These are phyloP conservation scores for Colletotrichum tofieldiae DNA, from an alignment of 2,329 filamentous ascomycete species.

Conservation along the genomic window DNA sequence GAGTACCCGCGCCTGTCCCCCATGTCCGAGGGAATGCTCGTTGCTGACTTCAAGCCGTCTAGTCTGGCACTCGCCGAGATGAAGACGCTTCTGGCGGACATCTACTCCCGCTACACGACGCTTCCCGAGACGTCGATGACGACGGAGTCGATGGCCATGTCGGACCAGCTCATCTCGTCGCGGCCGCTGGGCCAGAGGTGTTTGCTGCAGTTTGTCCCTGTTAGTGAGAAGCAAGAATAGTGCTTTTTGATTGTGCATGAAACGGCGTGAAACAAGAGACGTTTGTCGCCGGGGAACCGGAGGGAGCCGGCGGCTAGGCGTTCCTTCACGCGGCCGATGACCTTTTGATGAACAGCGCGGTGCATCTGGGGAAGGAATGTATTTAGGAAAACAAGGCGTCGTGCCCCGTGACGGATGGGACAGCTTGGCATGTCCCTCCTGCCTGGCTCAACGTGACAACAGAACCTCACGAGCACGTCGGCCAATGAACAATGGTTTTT, in stretches of 20 bases:
- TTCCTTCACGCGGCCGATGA: neutral
- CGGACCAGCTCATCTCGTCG: constrained; percentile 78
- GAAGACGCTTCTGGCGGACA: constrained; percentile 74
- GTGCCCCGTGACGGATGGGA: constrained; percentile 5
- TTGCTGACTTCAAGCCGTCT: constrained; percentile 49
- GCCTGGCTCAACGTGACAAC: neutral
- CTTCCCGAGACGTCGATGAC: constrained; percentile 69
- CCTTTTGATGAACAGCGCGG: neutral
- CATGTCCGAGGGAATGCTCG: neutral
- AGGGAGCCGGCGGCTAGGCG: neutral
- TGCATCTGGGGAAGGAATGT: neutral
- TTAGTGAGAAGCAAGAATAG: constrained; percentile 39
- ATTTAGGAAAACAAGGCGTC: no score
- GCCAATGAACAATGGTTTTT: neutral
- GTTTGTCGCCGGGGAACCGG: neutral
- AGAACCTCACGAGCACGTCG: neutral
- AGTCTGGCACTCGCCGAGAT: constrained; percentile 76
- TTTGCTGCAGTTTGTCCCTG: constrained; percentile 64
- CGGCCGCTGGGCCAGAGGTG: constrained; percentile 74
- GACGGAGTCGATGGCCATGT: constrained; percentile 72
- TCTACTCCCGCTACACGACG: constrained; percentile 74
- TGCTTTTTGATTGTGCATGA: neutral
- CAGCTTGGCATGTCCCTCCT: neutral
- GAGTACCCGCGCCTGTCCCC: constrained; percentile 53
- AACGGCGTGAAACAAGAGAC: neutral